Percentiles rank a stretch among this genome's conserved stretches.
Evolutionary conservation across 2,329 filamentous ascomycete genomes (phyloP).

Genomic region (Eurotiales sp.): DNA sequence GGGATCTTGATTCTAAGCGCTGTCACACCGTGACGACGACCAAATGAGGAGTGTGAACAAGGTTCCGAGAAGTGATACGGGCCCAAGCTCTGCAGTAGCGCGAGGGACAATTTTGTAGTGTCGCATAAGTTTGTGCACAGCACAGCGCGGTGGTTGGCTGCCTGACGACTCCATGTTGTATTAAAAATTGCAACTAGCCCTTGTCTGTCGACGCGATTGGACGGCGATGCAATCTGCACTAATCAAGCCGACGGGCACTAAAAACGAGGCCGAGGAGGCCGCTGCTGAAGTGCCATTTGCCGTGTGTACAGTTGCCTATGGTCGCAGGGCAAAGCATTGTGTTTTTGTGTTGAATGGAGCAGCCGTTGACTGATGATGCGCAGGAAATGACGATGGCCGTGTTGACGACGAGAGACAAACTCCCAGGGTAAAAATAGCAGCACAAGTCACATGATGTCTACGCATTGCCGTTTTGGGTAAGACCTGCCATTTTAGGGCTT

Average conservation of each 20-base stretch:
- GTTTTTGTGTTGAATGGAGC: not conserved
- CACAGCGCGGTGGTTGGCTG: not conserved
- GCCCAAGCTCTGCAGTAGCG: conserved; percentile 16
- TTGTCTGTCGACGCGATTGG: not conserved
- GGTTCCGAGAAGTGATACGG: conserved; percentile 13
- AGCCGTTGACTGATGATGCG: not conserved
- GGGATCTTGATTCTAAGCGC: conserved; percentile 6
- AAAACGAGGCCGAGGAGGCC: not conserved
- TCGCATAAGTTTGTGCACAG: conserved; percentile 1
- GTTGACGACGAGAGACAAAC: no score
- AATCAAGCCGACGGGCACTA: conserved; percentile 11
- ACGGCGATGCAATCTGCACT: not conserved
- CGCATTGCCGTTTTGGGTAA: no score
- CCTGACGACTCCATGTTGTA: not conserved
- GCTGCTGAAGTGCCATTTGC: not conserved
- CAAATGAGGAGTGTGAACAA: conserved; percentile 13
- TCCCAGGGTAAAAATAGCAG: no score
- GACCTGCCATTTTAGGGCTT: no score
- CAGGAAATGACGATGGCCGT: not conserved
- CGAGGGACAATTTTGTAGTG: conserved; percentile 9
- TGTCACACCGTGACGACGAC: not conserved
- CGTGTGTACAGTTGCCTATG: not conserved
- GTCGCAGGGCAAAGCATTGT: not conserved
- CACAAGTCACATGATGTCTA: no score
- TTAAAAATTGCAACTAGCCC: not conserved